Percentiles rank a stretch among this genome's conserved stretches.
These are phyloP conservation scores for Aspergillus panamensis DNA, from an alignment of 495 filamentous ascomycete genomes.

Conservation along the genomic window DNA sequence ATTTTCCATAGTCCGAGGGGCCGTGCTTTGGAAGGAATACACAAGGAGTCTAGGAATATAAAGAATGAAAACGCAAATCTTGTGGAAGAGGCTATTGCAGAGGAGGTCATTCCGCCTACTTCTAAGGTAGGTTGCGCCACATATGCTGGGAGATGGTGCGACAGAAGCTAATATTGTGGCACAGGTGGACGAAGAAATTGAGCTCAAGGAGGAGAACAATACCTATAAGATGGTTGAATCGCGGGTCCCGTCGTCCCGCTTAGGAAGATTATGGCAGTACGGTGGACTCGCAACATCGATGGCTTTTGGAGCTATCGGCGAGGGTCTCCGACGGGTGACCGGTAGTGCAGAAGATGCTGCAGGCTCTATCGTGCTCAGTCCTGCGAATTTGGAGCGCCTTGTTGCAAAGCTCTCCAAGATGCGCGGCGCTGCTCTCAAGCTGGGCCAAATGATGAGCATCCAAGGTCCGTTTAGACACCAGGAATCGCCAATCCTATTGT, in stretches of 20 bases:
- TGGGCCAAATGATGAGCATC: slow-evolving; percentile 96
- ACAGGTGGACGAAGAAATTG: slow-evolving; percentile 16
- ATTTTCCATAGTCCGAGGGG: slow-evolving; percentile 58
- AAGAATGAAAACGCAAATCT: slow-evolving; percentile 9
- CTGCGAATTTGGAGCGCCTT: slow-evolving; percentile 85
- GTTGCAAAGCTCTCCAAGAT: slow-evolving; percentile 91
- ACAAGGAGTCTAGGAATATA: slow-evolving; percentile 6
- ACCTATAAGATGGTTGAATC: slow-evolving; percentile 80
- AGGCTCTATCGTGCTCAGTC: slow-evolving; percentile 82
- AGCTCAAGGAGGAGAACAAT: slow-evolving; percentile 20
- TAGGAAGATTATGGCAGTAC: slow-evolving; percentile 92
- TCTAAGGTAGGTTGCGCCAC: slow-evolving; percentile 8
- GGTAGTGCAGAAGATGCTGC: slow-evolving; percentile 55
- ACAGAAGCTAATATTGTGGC: slow-evolving; percentile 5
- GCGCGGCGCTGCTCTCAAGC: slow-evolving; percentile 96
- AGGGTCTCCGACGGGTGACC: slow-evolving; percentile 70
- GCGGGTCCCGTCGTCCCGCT: slow-evolving; percentile 79
- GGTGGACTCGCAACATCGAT: slow-evolving; percentile 89
- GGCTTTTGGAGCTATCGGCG: slow-evolving; percentile 88
- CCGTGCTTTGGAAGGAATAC: not conserved
- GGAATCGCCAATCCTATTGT: not conserved
- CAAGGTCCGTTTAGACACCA: slow-evolving; percentile 53
- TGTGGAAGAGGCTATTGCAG: slow-evolving; percentile 9
- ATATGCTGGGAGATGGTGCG: not conserved
- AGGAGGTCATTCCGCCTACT: slow-evolving; percentile 22